phyloP scores from a whole-genome alignment of 1,284 basidiomycete genomes.

The Austroboletus novae-zelandiae region DNA sequence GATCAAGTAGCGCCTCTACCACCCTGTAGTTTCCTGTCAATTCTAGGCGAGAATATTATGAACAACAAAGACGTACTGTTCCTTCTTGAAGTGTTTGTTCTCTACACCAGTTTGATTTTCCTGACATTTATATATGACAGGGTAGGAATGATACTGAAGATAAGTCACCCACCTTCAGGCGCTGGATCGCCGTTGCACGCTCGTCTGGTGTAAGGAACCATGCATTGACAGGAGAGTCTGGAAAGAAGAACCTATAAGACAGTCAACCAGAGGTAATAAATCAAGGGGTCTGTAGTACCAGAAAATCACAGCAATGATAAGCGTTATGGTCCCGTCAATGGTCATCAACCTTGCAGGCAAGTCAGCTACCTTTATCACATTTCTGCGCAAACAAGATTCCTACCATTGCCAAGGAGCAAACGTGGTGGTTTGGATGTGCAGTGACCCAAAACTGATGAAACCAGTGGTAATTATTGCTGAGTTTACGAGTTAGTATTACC shows the following conservation, averaged over 20 bases:
- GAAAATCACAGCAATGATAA: constrained; percentile 51
- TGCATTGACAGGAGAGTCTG: constrained; percentile 66
- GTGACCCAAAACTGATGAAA: constrained; percentile 65
- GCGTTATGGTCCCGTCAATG: constrained; percentile 62
- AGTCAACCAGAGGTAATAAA: constrained; percentile 5
- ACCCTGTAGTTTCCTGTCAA: constrained; percentile 40
- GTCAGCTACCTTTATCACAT: neutral
- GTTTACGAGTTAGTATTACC: neutral
- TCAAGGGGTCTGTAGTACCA: constrained; percentile 38
- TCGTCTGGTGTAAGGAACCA: constrained; percentile 68
- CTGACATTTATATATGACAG: constrained; percentile 20
- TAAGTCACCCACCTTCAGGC: constrained; percentile 51
- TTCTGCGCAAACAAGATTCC: neutral
- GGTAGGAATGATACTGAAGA: too few species aligned
- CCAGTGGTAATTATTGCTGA: constrained; percentile 62
- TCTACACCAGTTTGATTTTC: constrained; percentile 74
- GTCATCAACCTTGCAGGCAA: constrained; percentile 61
- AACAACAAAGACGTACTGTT: constrained; percentile 53
- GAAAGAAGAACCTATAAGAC: constrained; percentile 60
- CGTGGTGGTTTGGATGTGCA: constrained; percentile 53
- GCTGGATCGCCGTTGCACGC: constrained; percentile 53
- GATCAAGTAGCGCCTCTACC: constrained; percentile 63
- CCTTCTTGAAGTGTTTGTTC: constrained; percentile 72
- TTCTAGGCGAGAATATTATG: neutral
- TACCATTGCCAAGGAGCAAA: constrained; percentile 73